phyloP scores from a whole-genome alignment of 176 grass and related monocot species.

The Phoenix dactylifera region DNA sequence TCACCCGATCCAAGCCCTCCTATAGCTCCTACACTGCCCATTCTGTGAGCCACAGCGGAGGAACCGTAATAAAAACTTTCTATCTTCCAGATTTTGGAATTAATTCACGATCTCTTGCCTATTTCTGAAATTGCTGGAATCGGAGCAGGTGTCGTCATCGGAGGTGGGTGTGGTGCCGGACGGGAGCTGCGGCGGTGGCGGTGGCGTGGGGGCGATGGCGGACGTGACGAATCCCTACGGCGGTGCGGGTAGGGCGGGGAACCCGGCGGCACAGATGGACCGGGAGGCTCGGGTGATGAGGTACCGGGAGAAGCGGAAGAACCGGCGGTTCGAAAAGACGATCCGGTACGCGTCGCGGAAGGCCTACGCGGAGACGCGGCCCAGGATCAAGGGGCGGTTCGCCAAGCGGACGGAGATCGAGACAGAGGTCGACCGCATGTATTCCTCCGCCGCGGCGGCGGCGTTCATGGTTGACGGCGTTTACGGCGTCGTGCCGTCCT shows the following conservation, averaged over 20 bases:
- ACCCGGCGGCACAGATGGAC: neutral
- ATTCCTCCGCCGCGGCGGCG: neutral
- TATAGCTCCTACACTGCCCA: constrained; percentile 2
- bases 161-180: constrained; percentile 9
- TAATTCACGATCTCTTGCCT: neutral
- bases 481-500: constrained; percentile 5
- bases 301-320: constrained; percentile 17
- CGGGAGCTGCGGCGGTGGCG: neutral
- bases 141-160: constrained; percentile 12
- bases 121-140: neutral
- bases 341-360: constrained; percentile 13
- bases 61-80: neutral
- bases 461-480: neutral
- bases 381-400: constrained; percentile 9
- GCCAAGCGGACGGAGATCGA: constrained; percentile 6
- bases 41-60: constrained; percentile 4
- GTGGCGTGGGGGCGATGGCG: neutral
- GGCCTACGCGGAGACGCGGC: constrained; percentile 16
- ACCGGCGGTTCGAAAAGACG: constrained; percentile 9
- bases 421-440: neutral
- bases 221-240: constrained; percentile 9
- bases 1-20: neutral
- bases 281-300: constrained; percentile 3
- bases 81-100: neutral
- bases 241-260: neutral